Evolutionary conservation across 2,329 filamentous ascomycete species (phyloP).

Genomic region (Xylariaceae sp.): DNA sequence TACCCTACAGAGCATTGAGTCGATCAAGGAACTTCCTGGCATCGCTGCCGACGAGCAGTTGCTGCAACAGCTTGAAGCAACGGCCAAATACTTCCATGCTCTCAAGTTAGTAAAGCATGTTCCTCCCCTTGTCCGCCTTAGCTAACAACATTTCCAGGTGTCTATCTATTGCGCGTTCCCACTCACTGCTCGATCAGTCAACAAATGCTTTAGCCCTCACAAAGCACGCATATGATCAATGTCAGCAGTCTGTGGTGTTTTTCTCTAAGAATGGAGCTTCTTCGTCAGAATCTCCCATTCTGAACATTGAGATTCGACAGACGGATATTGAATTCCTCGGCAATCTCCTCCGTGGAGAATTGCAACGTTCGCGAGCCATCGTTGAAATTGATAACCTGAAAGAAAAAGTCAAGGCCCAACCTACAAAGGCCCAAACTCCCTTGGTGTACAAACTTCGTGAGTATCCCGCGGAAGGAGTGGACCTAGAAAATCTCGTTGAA

Average conservation of each 20-base stretch:
- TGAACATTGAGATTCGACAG: slow-evolving; percentile 64
- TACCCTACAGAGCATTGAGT: slow-evolving; percentile 84
- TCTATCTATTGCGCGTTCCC: slow-evolving; percentile 79
- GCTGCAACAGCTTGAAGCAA: slow-evolving; percentile 71
- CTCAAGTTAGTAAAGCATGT: slow-evolving; percentile 60
- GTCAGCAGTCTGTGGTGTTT: slow-evolving; percentile 46
- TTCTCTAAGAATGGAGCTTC: slow-evolving; percentile 38
- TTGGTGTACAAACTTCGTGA: slow-evolving; percentile 71
- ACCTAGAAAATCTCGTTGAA: slow-evolving; percentile 76
- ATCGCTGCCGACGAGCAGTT: slow-evolving; percentile 80
- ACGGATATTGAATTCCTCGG: slow-evolving; percentile 57
- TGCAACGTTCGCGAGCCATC: slow-evolving; percentile 78
- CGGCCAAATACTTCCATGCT: slow-evolving; percentile 78
- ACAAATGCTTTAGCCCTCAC: slow-evolving; percentile 83
- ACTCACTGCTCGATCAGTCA: slow-evolving; percentile 67
- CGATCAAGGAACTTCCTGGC: slow-evolving; percentile 83
- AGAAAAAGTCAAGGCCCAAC: slow-evolving; percentile 41
- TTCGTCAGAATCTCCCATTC: slow-evolving; percentile 43
- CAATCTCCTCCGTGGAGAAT: slow-evolving; percentile 62
- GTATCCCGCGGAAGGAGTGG: slow-evolving; percentile 67
- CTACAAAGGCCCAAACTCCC: slow-evolving; percentile 48
- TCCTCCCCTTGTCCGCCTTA: slow-evolving; percentile 4
- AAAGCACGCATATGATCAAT: slow-evolving; percentile 64
- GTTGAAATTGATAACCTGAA: slow-evolving; percentile 73
- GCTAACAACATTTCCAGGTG: slow-evolving; percentile 51